These are phyloP conservation scores for Flammula alnicola DNA, from an alignment of 1,284 basidiomycete species.

Conservation along the genomic window DNA sequence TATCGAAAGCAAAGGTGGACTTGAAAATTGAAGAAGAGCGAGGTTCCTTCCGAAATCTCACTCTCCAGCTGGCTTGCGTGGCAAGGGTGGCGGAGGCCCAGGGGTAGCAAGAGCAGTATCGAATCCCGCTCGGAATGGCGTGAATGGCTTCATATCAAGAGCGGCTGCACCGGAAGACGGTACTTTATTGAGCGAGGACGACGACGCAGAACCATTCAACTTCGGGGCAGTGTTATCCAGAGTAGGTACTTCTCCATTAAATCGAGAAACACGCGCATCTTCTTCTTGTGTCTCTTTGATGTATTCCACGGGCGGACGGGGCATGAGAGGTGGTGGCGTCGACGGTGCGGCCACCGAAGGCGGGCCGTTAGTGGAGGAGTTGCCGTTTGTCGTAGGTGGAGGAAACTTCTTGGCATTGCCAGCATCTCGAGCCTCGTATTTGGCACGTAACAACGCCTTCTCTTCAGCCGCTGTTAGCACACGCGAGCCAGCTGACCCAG, in stretches of 20 bases:
- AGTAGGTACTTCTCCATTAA: slow-evolving; percentile 34
- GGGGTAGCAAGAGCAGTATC: slow-evolving; percentile 23
- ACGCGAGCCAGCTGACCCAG: slow-evolving; percentile 33
- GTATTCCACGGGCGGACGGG: slow-evolving; percentile 75
- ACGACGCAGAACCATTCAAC: slow-evolving; percentile 21
- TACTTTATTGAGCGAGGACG: too few species aligned
- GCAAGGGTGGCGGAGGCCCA: slow-evolving; percentile 44
- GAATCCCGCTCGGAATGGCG: slow-evolving; percentile 45
- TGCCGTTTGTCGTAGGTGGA: too few species aligned
- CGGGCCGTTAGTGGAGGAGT: too few species aligned
- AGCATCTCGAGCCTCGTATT: slow-evolving; percentile 59
- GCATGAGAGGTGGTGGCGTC: slow-evolving; percentile 66
- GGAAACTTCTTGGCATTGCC: too few species aligned
- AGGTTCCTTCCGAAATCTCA: too few species aligned
- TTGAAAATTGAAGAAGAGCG: too few species aligned
- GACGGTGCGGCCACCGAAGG: slow-evolving; percentile 19
- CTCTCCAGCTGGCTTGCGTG: slow-evolving; percentile 37
- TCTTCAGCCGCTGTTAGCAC: slow-evolving; percentile 76
- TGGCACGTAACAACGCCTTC: slow-evolving; percentile 69
- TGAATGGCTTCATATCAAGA: slow-evolving; percentile 46
- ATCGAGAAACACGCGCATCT: slow-evolving; percentile 54
- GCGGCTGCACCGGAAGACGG: slow-evolving; percentile 20
- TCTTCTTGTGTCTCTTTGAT: slow-evolving; percentile 78
- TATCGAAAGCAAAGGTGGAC: neutral
- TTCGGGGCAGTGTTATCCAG: slow-evolving; percentile 24